Evolutionary conservation across 2,329 filamentous ascomycete species (phyloP).

Genomic region (Sclerotinia nivalis): DNA sequence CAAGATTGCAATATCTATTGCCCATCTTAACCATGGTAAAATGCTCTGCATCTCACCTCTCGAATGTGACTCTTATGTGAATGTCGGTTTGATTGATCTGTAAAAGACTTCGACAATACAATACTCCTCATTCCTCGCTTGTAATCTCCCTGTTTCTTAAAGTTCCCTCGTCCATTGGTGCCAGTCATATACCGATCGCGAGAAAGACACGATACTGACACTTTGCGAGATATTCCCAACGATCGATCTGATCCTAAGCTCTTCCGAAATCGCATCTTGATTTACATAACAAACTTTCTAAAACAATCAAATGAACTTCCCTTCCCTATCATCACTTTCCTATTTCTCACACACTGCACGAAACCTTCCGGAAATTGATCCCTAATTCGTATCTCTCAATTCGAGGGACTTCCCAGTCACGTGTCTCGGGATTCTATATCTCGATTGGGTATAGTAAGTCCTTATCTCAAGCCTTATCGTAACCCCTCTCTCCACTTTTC

Average conservation of each 20-base stretch:
- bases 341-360: neutral
- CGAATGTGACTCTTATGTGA: neutral
- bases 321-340: neutral
- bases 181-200: neutral
- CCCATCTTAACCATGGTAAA: neutral
- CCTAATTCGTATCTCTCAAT: slow-evolving; percentile 7
- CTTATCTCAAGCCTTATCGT: slow-evolving; percentile 7
- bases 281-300: neutral
- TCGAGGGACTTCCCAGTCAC: neutral
- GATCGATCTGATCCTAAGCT: neutral
- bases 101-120: neutral
- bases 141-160: neutral
- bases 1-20: neutral
- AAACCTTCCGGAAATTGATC: slow-evolving; percentile 13
- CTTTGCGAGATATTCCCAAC: neutral
- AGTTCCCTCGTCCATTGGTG: neutral
- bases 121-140: neutral
- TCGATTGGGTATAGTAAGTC: slow-evolving; percentile 1
- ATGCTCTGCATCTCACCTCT: neutral
- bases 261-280: neutral
- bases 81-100: neutral
- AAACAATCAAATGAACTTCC: neutral
- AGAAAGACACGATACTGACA: neutral
- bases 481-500: slow-evolving; percentile 2
- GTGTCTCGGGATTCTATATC: slow-evolving; percentile 8